These are phyloP conservation scores for Albifimbria verrucaria DNA, from an alignment of 2,329 filamentous ascomycete species.

Conservation along the genomic window DNA sequence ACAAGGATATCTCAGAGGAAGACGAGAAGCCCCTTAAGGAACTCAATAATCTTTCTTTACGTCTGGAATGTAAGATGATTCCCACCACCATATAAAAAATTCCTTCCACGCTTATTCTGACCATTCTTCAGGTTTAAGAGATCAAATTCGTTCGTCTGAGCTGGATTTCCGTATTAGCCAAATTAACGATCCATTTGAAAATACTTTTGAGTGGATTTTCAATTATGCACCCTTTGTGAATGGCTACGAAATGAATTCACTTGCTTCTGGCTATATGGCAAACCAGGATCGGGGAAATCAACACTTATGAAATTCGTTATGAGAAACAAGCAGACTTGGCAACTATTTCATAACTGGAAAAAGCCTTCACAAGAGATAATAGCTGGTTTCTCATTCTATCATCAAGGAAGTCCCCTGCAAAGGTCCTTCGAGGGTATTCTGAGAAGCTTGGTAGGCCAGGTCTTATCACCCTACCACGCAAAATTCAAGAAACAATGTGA, in stretches of 20 bases:
- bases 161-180: background rate
- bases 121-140: background rate
- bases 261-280: background rate
- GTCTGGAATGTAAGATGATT: no score
- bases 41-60: no score
- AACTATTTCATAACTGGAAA: background rate
- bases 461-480: no score
- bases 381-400: background rate
- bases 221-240: background rate
- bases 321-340: background rate
- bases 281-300: background rate
- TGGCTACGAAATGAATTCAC: background rate
- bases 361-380: background rate
- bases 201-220: constrained; percentile 1
- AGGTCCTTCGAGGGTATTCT: background rate
- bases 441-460: background rate
- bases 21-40: no score
- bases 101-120: background rate
- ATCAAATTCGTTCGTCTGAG: no score
- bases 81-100: no score
- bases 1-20: no score
- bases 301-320: background rate
- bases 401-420: background rate
- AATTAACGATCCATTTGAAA: background rate
- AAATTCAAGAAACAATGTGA: no score